A percentile compares a stretch with the other conserved stretches of the same genome.
Conservation (phyloP, 345 rosid genomes). For the Tarenaya hassleriana region DNA sequence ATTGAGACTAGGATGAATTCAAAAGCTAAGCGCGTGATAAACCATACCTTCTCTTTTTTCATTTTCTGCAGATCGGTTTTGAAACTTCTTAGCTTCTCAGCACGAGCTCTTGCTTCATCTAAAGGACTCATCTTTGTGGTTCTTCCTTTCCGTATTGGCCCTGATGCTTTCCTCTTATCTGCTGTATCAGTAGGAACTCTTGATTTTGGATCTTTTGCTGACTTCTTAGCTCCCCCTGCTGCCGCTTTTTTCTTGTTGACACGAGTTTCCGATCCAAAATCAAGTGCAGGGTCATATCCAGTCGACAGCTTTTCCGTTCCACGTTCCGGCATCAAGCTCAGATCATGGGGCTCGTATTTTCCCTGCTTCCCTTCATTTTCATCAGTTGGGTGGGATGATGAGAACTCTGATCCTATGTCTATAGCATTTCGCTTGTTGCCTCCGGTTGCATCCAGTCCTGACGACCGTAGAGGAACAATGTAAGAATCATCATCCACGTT, state of each 20-base stretch:
- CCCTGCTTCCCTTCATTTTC: constrained; percentile 37
- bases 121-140: constrained; percentile 74
- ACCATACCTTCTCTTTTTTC: constrained; percentile 85
- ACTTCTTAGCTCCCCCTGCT: constrained; percentile 46
- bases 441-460: constrained; percentile 36
- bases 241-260: constrained; percentile 38
- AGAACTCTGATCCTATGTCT: constrained; percentile 59
- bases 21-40: constrained; percentile 1
- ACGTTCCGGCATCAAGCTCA: constrained; percentile 71
- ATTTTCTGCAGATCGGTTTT: constrained; percentile 95
- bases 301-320: constrained; percentile 42
- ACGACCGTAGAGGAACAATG: constrained; percentile 55
- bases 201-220: constrained; percentile 50
- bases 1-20: not conserved
- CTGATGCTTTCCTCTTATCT: constrained; percentile 61
- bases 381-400: constrained; percentile 35
- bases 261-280: constrained; percentile 56
- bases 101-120: constrained; percentile 94
- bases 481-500: constrained; percentile 71
- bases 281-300: constrained; percentile 76
- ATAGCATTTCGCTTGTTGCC: constrained; percentile 41
- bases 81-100: constrained; percentile 77
- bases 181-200: constrained; percentile 40
- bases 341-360: constrained; percentile 75
- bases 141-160: constrained; percentile 74